Evolutionary conservation across 2,329 filamentous ascomycete genomes (phyloP), one percentile per base, ranked within the genome.

Genomic region (Fusarium neocosmosporiellum): DNA sequence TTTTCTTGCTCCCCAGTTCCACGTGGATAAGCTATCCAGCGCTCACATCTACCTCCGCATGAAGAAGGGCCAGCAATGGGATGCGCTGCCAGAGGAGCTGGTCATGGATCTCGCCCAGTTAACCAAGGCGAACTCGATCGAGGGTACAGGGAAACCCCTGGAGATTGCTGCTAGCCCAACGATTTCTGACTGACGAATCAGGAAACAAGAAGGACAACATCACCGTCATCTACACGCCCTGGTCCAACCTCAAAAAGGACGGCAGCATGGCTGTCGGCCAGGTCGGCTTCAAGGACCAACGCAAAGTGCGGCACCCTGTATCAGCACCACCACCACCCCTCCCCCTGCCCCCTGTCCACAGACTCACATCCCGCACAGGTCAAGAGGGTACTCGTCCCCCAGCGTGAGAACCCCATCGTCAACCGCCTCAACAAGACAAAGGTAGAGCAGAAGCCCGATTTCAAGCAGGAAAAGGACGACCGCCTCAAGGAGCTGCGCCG

Each of bases 131-230:
- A 99, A 99, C 84, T 98, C 95, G 66, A 99, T 99, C 77, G 96
- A 99, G 86, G 96, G 94, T 92, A 78, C 70, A 9, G 13, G 16
- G 46, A 31, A 10, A 13, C 39, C 76, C 20, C 76, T 48, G 36
- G 22, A 34, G 29, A 33, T 55, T 41, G 24, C 14, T 14, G 7
- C 34, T 4, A 22, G 14, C 37, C 24, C 8, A 43, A 43, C 18
- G 16, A 31, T 20, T 31, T 14, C 67, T 14, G n/a, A 64, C 14
- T 1, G 14, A 1, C 8, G 2, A 27, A 27, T 7, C 67, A 95
- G 93, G 96, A 72, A 99, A 99, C 86, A 99, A 99, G 84, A 98
- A 98, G 83, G 96, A 98, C 83, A 98, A 98, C 83, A 87, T 99
- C 78, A 97, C 95, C 18, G 83, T 99, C 79, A 97, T 99, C 79